Evolutionary conservation across 768 basidiomycete species (phyloP), one percentile per base, ranked within the genome.

Genomic region (Mycena kentingensis): DNA sequence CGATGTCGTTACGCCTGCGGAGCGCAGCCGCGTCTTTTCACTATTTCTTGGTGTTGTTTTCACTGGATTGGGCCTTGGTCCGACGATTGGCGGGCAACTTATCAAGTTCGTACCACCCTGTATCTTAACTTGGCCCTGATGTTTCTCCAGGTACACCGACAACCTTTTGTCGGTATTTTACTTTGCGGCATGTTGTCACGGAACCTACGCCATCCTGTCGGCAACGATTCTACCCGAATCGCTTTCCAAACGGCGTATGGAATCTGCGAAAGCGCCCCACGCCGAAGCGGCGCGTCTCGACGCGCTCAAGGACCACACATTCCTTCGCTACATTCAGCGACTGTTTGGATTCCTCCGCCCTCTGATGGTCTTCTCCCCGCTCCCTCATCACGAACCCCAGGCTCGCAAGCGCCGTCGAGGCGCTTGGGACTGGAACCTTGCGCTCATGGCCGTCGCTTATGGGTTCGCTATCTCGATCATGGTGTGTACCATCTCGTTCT

Each of bases 141-240:
- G n/a, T n/a, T n/a, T 11, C n/a, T 19, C 5, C 29, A 46, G 44
- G 16, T 46, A 13, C 29, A 32, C 44, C 29, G 69, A 66, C 8
- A 64, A 66, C 24, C 57, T 74, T 18, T 63, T 82, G 13, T 73
- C 74, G 0, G 78, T 82, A 24, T 87, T 87, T 70, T 87, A 85
- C 65, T 48, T 85, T 55, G 74, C 52, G 55, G 72, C 4, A 39
- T 73, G 24, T 55, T 78, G 37, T n/a, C n/a, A n/a, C n/a, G n/a
- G n/a, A n/a, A n/a, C n/a, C n/a, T n/a, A n/a, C n/a, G n/a, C n/a
- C n/a, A n/a, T n/a, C n/a, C n/a, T n/a, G n/a, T n/a, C n/a, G n/a
- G n/a, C n/a, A n/a, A n/a, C n/a, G n/a, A 7, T 83, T 49, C 60
- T 88, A 35, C 86, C 86, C 3, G 86, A 88, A 65, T 84, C 84